Evolutionary conservation across 768 basidiomycete species (phyloP).

Genomic region (Boletus huronensis): DNA sequence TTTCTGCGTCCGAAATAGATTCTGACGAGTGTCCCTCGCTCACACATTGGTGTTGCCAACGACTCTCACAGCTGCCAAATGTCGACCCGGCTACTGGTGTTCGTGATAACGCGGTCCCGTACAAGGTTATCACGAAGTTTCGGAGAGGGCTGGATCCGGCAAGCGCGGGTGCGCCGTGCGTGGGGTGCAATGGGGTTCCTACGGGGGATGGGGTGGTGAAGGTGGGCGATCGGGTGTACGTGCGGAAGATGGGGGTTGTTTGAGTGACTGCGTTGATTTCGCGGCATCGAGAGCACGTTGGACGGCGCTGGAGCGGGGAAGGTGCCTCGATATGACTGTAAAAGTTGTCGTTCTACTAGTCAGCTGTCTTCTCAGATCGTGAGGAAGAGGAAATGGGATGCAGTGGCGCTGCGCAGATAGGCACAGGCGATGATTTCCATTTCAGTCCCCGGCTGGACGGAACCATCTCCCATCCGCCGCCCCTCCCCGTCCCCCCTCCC

Average conservation of each 20-base stretch:
- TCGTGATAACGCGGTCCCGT: slow-evolving; percentile 71
- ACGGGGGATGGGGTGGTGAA: slow-evolving; percentile 46
- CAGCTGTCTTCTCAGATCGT: no score
- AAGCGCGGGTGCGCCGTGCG: slow-evolving; percentile 50
- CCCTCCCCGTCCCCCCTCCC: not conserved
- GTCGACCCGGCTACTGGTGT: slow-evolving; percentile 61
- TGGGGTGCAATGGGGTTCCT: slow-evolving; percentile 65
- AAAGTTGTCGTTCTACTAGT: no score
- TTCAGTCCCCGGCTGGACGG: slow-evolving; percentile 4
- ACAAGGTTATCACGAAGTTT: slow-evolving; percentile 72
- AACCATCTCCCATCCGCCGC: slow-evolving; percentile 1
- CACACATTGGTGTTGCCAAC: not conserved
- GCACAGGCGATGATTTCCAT: not conserved
- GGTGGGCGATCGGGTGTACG: slow-evolving; percentile 60
- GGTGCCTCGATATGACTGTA: not conserved
- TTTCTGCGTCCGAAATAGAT: slow-evolving; percentile 2
- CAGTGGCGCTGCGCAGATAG: not conserved
- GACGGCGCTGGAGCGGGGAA: not conserved
- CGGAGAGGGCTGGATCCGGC: slow-evolving; percentile 55
- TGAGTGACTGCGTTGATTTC: slow-evolving; percentile 1
- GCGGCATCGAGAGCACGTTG: not conserved
- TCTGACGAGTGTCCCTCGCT: slow-evolving; percentile 1
- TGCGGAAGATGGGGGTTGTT: slow-evolving; percentile 40
- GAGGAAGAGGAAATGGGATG: no score
- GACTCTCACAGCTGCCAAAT: slow-evolving; percentile 59